Conservation (phyloP, 345 rosid genomes). For the Raphanus raphanistrum region DNA sequence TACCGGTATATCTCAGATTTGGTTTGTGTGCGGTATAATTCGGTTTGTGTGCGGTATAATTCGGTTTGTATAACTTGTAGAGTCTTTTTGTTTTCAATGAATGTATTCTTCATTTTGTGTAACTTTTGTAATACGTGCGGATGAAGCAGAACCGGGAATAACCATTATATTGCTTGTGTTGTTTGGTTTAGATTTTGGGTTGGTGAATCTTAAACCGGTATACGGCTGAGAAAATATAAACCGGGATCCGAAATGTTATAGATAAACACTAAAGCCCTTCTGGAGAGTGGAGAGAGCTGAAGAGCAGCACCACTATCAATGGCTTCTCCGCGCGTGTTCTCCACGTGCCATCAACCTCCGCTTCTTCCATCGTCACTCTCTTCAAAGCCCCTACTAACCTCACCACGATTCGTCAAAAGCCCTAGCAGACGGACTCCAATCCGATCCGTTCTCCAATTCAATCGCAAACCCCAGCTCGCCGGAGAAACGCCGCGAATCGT, state of each 20-base stretch:
- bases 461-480: slow-evolving; percentile 83
- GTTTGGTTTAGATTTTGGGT: neutral
- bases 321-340: slow-evolving; percentile 47
- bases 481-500: slow-evolving; percentile 94
- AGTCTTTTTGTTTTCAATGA: neutral
- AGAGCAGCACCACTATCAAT: slow-evolving; percentile 46
- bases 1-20: slow-evolving; percentile 16
- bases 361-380: slow-evolving; percentile 34
- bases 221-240: neutral
- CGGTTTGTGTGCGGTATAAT: slow-evolving; percentile 24
- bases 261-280: slow-evolving; percentile 26
- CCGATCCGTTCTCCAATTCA: slow-evolving; percentile 81
- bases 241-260: slow-evolving; percentile 23
- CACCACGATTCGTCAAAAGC: slow-evolving; percentile 24
- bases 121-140: slow-evolving; percentile 5
- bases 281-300: neutral
- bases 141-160: slow-evolving; percentile 8
- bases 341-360: slow-evolving; percentile 35
- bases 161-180: neutral
- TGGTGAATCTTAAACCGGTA: slow-evolving; percentile 6
- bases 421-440: slow-evolving; percentile 30
- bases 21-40: slow-evolving; percentile 28
- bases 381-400: neutral
- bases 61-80: slow-evolving; percentile 17
- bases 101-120: neutral